Conservation (phyloP, 768 basidiomycete genomes). For the Mrakia blollopis region DNA sequence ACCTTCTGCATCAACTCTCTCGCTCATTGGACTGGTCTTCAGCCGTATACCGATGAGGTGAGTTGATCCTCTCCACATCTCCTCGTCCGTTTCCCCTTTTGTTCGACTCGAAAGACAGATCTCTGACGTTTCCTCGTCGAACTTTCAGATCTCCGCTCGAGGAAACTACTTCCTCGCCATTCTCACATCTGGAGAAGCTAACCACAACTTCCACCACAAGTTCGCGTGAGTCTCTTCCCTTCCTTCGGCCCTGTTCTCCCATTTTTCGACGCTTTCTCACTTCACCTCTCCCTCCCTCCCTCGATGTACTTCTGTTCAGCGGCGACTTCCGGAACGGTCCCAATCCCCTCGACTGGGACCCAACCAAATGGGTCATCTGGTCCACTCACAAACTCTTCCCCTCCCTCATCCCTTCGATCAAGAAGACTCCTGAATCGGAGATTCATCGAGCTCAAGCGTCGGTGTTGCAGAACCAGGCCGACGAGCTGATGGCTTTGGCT, state of each 20-base stretch:
- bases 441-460: conserved; percentile 40
- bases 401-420: conserved; percentile 40
- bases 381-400: conserved; percentile 47
- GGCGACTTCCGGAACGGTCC: conserved; percentile 62
- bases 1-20: conserved; percentile 48
- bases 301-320: conserved; percentile 21
- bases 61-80: conserved; percentile 42
- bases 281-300: not conserved
- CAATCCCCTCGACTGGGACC: conserved; percentile 61
- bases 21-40: conserved; percentile 75
- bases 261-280: not conserved
- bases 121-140: not conserved
- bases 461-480: conserved; percentile 40
- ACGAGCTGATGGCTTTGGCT: conserved; percentile 36
- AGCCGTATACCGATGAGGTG: conserved; percentile 74
- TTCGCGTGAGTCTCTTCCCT: conserved; percentile 55
- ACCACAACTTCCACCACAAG: conserved; percentile 67
- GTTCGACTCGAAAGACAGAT: not conserved
- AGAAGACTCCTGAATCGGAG: conserved; percentile 39
- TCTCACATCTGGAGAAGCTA: conserved; percentile 69
- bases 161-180: conserved; percentile 53
- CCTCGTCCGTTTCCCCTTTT: not conserved
- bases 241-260: not conserved
- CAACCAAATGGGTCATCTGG: conserved; percentile 71
- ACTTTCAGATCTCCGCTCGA: conserved; percentile 14